phyloP scores from a whole-genome alignment of 495 filamentous ascomycete genomes.

The Xylaria nigripes region DNA sequence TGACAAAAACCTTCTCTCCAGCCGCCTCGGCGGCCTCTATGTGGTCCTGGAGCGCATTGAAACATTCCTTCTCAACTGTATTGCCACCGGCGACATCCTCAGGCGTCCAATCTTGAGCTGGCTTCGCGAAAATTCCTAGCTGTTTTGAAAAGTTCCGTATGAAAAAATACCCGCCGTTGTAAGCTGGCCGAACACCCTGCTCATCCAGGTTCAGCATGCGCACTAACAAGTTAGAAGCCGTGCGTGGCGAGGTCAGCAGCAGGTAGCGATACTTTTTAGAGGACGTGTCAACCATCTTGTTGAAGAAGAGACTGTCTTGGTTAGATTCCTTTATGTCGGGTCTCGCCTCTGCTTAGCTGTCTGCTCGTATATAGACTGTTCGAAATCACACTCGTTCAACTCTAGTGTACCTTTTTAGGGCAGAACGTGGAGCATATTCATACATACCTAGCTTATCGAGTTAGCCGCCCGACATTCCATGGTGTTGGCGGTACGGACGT shows the following conservation, averaged over 20 bases:
- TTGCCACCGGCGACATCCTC: constrained; percentile 16
- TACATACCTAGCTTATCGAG: no score
- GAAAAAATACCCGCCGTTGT: constrained; percentile 38
- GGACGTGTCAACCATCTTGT: constrained; percentile 4
- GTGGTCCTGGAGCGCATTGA: constrained; percentile 24
- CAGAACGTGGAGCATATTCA: no score
- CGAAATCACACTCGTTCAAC: no score
- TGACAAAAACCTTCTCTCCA: constrained; percentile 30
- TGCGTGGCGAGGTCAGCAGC: constrained; percentile 34
- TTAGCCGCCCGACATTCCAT: no score
- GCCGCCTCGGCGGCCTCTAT: constrained; percentile 18
- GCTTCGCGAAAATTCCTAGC: constrained; percentile 13
- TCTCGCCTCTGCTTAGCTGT: no score
- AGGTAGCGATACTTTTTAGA: constrained; percentile 3
- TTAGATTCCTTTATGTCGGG: neutral
- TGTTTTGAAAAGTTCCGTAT: constrained; percentile 11
- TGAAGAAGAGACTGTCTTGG: neutral
- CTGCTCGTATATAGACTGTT: no score
- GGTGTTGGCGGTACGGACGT: no score
- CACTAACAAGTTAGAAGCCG: constrained; percentile 36
- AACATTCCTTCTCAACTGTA: constrained; percentile 10
- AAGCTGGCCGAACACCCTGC: constrained; percentile 21
- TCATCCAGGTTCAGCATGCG: constrained; percentile 32
- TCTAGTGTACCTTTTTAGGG: no score
- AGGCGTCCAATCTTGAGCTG: constrained; percentile 21